Evolutionary conservation across 495 filamentous ascomycete species (phyloP), one percentile per base, ranked within the genome.

Genomic region (Mycothermus thermophilus): DNA sequence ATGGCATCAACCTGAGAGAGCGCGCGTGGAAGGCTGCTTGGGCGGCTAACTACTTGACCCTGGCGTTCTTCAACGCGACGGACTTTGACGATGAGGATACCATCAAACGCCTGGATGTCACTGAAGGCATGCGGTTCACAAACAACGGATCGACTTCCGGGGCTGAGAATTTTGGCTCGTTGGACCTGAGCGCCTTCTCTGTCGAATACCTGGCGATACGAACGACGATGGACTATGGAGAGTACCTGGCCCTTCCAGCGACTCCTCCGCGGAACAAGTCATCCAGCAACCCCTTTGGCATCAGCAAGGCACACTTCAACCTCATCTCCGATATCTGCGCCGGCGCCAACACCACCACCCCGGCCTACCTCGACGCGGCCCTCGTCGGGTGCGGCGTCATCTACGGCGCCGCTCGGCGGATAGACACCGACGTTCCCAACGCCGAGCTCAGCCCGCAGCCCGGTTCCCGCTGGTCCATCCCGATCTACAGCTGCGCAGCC

Each of bases 1-100:
- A 8, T 1, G 42, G 54, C 24, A 41, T 52, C 4, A 44, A 54
- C 24, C 44, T 67, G 0, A 29, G 30, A 15, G 42, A 27, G 5
- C 40, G 60, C 10, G 59, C 62, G 1, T 63, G 61, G 40, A 58
- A 60, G 30, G 61, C 54, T 4, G 64, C 63, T 1, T 63, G 54
- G 55, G 18, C 58, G 12, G 59, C 41, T 27, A 69, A 69, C 36
- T 40, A 35, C 12, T 34, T 41, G 12, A 38, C 42, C 1, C 40
- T 43, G 12, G 12, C 38, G 3, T 44, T 27, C 21, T 34, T 47
- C 11, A 53, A 54, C 32, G 24, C 42, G 20, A 48, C 48, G 9
- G 39, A 41, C 29, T 12, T 18, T 9, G 17, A 35, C 14, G 4
- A 23, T 5, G 5, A 15, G 8, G 35, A 26, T n/a, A n/a, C n/a